phyloP scores from a whole-genome alignment of 441 rosid genomes.

The Mallotus repandus region DNA sequence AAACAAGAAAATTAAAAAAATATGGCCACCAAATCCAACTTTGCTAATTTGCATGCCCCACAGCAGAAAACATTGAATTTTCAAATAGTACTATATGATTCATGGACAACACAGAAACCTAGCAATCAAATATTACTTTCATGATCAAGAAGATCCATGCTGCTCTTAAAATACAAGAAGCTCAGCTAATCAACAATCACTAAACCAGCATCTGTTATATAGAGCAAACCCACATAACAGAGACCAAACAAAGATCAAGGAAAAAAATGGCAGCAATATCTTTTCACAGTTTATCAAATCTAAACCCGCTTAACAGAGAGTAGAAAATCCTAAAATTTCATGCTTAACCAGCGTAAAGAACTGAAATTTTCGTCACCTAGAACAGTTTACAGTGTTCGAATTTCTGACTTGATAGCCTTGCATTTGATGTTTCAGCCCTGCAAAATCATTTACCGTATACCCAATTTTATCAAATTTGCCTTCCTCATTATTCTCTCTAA shows the following conservation, averaged over 20 bases:
- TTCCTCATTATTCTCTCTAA: conserved; percentile 58
- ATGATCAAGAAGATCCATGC: background rate
- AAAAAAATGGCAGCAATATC: background rate
- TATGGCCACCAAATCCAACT: background rate
- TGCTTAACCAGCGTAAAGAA: background rate
- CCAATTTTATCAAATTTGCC: conserved; percentile 74
- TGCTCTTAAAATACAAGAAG: too few relatives aligned
- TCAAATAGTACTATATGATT: background rate
- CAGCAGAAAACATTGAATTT: background rate
- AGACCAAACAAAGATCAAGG: background rate
- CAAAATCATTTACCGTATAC: conserved; percentile 60
- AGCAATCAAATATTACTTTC: too few relatives aligned
- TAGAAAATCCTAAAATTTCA: background rate
- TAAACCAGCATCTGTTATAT: background rate
- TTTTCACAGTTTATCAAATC: background rate
- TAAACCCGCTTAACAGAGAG: background rate
- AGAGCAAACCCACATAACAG: background rate
- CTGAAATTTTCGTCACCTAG: background rate
- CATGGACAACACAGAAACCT: too few relatives aligned
- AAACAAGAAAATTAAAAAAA: background rate
- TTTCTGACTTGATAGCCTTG: background rate
- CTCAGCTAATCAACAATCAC: too few relatives aligned
- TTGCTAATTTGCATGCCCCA: background rate
- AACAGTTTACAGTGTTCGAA: background rate
- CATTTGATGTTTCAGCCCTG: conserved; percentile 38